These are phyloP conservation scores for Ogataea trehaloabstinens DNA, from an alignment of 805 yeast species.

Conservation along the genomic window DNA sequence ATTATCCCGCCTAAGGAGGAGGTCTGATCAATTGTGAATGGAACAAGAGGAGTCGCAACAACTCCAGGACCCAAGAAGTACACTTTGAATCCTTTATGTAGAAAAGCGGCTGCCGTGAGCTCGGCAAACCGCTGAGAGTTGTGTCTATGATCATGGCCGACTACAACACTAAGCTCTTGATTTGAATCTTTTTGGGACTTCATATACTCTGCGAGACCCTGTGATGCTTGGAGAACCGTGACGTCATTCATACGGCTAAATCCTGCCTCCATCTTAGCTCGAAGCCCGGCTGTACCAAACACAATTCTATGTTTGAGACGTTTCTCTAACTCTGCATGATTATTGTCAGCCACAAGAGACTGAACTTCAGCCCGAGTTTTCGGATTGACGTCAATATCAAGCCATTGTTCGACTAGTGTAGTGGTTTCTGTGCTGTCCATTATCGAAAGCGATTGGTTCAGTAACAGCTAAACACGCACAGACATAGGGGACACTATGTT, in stretches of 20 bases:
- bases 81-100: constrained; percentile 66
- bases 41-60: constrained; percentile 90
- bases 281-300: constrained; percentile 92
- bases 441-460: background rate
- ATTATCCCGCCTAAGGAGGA: constrained; percentile 79
- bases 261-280: constrained; percentile 90
- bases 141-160: constrained; percentile 91
- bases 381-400: constrained; percentile 35
- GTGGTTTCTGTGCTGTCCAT: constrained; percentile 3
- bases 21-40: constrained; percentile 69
- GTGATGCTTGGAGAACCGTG: constrained; percentile 87
- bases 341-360: constrained; percentile 35
- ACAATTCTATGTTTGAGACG: constrained; percentile 60
- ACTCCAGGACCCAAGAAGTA: constrained; percentile 51
- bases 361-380: constrained; percentile 55
- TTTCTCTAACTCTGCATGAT: constrained; percentile 45
- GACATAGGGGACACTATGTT: too few species aligned
- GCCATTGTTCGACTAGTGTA: constrained; percentile 37
- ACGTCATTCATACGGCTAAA: constrained; percentile 85
- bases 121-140: constrained; percentile 79
- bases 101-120: constrained; percentile 72
- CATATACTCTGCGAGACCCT: constrained; percentile 63
- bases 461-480: too few species aligned
- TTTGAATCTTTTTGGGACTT: constrained; percentile 31
- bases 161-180: constrained; percentile 48